These are phyloP conservation scores for Fonsecaea monophora DNA, from an alignment of 2,329 filamentous ascomycete genomes.

Conservation along the genomic window DNA sequence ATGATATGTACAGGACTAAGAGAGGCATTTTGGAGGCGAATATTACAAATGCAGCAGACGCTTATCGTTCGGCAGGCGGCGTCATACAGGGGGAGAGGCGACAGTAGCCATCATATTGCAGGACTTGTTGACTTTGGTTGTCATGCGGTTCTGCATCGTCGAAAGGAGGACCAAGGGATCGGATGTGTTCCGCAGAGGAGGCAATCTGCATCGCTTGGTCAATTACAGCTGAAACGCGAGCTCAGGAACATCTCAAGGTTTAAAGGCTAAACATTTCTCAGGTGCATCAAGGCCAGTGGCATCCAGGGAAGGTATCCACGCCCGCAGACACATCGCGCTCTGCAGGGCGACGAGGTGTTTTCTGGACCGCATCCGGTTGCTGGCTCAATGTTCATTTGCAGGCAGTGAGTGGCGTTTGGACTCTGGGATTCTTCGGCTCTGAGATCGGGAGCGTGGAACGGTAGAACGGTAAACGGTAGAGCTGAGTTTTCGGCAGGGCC, in stretches of 20 bases:
- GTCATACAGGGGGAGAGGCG: background rate
- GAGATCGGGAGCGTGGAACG: too few species aligned
- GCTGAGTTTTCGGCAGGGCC: slow-evolving; percentile 1
- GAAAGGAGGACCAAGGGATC: background rate
- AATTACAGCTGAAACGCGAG: background rate
- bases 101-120: background rate
- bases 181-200: background rate
- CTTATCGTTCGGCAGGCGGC: background rate
- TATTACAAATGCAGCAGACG: background rate
- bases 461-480: background rate
- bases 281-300: background rate
- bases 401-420: background rate
- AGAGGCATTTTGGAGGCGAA: background rate
- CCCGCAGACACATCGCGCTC: background rate
- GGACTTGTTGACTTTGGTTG: background rate
- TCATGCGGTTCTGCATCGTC: background rate
- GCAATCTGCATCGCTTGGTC: slow-evolving; percentile 13
- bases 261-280: slow-evolving; percentile 4
- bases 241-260: slow-evolving; percentile 1
- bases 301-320: background rate
- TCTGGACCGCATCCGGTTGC: background rate
- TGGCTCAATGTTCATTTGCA: slow-evolving; percentile 6
- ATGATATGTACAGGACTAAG: background rate
- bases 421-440: too few species aligned
- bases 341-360: background rate